Conservation (phyloP, 768 basidiomycete genomes). For the Lactarius trivialis region DNA sequence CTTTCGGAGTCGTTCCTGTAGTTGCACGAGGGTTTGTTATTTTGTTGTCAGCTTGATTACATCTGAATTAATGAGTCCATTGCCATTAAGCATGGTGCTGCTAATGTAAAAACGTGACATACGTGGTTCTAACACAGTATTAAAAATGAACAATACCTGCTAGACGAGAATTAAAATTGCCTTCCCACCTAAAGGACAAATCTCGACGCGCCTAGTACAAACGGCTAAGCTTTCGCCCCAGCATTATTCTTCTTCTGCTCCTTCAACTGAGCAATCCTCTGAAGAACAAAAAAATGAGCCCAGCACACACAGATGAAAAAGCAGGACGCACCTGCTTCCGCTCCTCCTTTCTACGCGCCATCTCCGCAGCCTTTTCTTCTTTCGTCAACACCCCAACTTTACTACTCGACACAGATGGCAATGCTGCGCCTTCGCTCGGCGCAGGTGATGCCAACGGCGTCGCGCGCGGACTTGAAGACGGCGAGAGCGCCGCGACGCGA, state of each 20-base stretch:
- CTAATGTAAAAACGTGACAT: not conserved
- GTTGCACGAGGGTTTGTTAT: not conserved
- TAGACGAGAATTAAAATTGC: no score
- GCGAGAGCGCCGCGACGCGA: conserved; percentile 1
- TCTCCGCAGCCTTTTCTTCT: conserved; percentile 91
- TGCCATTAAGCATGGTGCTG: not conserved
- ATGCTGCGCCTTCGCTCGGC: conserved; percentile 23
- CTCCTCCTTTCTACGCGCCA: conserved; percentile 88
- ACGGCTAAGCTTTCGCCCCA: conserved; percentile 3
- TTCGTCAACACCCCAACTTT: conserved; percentile 59
- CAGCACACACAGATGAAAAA: not conserved
- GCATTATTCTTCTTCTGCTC: conserved; percentile 63
- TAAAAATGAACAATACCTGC: not conserved
- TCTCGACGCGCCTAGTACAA: not conserved
- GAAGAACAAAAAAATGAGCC: not conserved
- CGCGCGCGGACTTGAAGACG: conserved; percentile 1
- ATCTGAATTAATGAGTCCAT: not conserved
- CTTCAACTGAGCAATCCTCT: conserved; percentile 76
- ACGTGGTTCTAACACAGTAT: not conserved
- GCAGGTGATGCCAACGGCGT: conserved; percentile 16
- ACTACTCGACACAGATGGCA: conserved; percentile 27
- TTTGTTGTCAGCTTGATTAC: no score
- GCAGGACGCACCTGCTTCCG: conserved; percentile 62
- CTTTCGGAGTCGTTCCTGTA: not conserved
- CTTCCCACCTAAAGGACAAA: not conserved